Evolutionary conservation across 208 protist species (phyloP), one percentile per base, ranked within the genome.

Genomic region (Trypanosoma scelopori): DNA sequence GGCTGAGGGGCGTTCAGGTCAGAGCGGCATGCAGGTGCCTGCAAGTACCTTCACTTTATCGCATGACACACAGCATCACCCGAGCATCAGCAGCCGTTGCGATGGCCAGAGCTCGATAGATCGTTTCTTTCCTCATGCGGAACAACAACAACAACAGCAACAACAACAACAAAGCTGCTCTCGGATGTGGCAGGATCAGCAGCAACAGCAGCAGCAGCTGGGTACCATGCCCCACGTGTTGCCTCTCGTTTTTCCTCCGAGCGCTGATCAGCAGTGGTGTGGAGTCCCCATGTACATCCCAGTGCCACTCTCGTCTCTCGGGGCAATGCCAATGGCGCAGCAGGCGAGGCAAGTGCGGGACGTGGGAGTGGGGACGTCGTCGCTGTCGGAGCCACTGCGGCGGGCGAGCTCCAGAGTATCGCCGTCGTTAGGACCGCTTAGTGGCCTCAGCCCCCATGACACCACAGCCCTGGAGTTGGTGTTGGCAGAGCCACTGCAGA

Each of bases 271-370:
- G 30, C 66, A 72, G 50, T 72, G 66, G 66, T 72, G 57, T 46
- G 57, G 57, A n/a, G 42, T 72, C 23, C 66, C 66, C 0, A 35
- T 72, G 22, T 72, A 57, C 22, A 39, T 72, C n/a, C 55, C 66
- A n/a, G 13, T 72, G 3, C 57, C 66, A 18, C 7, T 72, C 22
- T 46, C 55, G n/a, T 52, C 66, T 25, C 22, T 46, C 35, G 20
- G 35, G 5, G 47, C 3, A 11, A 15, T 37, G 12, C 13, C 15
- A 28, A 3, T 18, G 9, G 32, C 9, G 32, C 32, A 37, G 12
- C 49, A 23, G 5, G 9, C 56, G 2, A 3, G n/a, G 25, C 27
- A 18, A 15, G 43, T 18, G 50, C 50, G 49, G 23, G 51, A 67
- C 47, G 52, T 53, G 1, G 57, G 50, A 23, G 69, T 61, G 32